Base-by-base conservation (phyloP, 2,329 filamentous ascomycete species). In the Coniochaeta ligniaria region DNA sequence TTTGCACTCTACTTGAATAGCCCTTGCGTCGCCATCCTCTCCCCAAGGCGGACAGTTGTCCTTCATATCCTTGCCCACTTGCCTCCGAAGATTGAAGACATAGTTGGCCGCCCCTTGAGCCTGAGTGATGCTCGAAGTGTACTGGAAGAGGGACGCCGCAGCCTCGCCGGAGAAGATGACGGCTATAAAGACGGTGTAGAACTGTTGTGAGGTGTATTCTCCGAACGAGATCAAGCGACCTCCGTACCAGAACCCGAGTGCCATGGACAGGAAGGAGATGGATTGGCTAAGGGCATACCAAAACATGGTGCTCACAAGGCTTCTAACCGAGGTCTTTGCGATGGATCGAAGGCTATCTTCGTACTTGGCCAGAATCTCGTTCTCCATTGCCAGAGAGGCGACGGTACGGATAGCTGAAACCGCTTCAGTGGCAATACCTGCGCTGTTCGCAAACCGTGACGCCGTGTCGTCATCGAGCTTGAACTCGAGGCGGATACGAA, bases 61-160 rank as follows among this genome's bases (percentile, higher is more conserved):
- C 38, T 58, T 59, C 60, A 63, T 64, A 16, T 65, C 60, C 36
- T 50, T n/a, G n/a, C 20, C 58, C 8, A 63, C 61, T 2, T 58
- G 45, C 7, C 71, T 65, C 9, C 75, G 70, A 26, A 81, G 73
- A 54, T 70, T 67, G 63, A 81, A 71, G 63, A 82, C 77, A 66
- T 80, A 80, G 70, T 81, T 81, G 38, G 78, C 78, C 4, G 79
- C 76, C 1, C 71, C 69, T 35, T 73, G 71, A 0, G 79, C 80
- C 64, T 81, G 81, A 59, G 79, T 82, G 59, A 85, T 75, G 63
- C 77, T 81, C 4, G 80, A 80, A 2, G 76, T 76, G 64, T 80
- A 79, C 54, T 80, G 72, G 65, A 79, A 79, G n/a, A 79, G 64
- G 45, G 62, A 59, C 14, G 74, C 73, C 2, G 76, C 72, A 6